A percentile compares a stretch with the other conserved stretches of the same genome.
Evolutionary conservation across 1,284 basidiomycete genomes (phyloP).

Genomic region (Prillingera fragicola): DNA sequence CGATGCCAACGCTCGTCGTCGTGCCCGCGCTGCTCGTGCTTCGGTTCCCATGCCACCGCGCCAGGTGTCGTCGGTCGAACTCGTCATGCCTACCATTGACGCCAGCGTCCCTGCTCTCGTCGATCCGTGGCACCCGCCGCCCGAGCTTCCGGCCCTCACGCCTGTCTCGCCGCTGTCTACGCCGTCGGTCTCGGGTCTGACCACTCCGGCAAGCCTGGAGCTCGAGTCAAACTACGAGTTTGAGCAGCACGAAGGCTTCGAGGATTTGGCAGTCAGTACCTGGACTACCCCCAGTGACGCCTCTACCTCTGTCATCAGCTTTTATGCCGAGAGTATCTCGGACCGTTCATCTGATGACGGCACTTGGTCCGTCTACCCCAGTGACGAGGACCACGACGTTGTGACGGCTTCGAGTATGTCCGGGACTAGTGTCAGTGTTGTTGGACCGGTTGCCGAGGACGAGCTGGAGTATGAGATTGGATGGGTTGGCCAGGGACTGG

Average conservation of each 20-base stretch:
- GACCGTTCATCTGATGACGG: slow-evolving; percentile 1
- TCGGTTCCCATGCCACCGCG: neutral
- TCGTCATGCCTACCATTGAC: slow-evolving; percentile 35
- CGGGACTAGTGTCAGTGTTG: neutral
- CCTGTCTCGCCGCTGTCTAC: too few relatives aligned
- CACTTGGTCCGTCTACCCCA: slow-evolving; percentile 24
- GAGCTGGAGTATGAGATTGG: slow-evolving; percentile 1
- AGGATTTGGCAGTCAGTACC: too few relatives aligned
- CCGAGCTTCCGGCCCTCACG: too few relatives aligned
- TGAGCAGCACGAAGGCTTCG: too few relatives aligned
- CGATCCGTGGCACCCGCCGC: too few relatives aligned
- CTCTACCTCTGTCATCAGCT: neutral
- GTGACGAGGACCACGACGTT: slow-evolving; percentile 28
- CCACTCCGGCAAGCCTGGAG: neutral
- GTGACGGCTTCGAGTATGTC: slow-evolving; percentile 17
- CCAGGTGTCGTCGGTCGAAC: slow-evolving; percentile 3
- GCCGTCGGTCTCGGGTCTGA: neutral
- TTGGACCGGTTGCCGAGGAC: neutral
- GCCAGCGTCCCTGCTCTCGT: neutral
- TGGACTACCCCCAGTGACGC: neutral
- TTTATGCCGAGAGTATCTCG: neutral
- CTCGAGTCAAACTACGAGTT: slow-evolving; percentile 7
- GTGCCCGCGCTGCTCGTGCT: neutral
- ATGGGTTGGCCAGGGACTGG: slow-evolving; percentile 4
- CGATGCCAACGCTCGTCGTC: neutral